Percentiles rank a stretch among this genome's conserved stretches.
phyloP scores from a whole-genome alignment of 352 stramenopile genomes.

The Pythium monospermum region DNA sequence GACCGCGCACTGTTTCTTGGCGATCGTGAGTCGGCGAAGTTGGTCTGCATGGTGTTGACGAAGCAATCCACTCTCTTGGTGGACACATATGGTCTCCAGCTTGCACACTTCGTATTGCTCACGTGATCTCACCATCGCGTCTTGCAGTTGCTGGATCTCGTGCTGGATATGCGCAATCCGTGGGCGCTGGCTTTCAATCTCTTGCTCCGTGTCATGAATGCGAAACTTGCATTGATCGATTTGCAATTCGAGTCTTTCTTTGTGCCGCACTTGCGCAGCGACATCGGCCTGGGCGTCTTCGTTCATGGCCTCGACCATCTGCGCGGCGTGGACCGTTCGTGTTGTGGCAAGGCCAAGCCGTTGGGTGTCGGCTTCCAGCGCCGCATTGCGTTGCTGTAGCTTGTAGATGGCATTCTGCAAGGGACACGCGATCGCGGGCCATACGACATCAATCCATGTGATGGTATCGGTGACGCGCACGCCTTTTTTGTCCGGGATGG shows the following conservation, averaged over 20 bases:
- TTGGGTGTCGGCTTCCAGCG: constrained; percentile 1
- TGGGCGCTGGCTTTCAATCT: constrained; percentile 8
- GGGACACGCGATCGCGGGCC: constrained; percentile 13
- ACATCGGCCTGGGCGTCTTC: constrained; percentile 8
- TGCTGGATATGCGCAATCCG: not conserved
- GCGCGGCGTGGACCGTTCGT: constrained; percentile 2
- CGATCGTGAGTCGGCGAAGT: not conserved
- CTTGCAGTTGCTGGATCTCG: constrained; percentile 2
- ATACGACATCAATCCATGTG: constrained; percentile 20
- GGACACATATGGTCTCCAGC: not conserved
- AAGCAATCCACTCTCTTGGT: constrained; percentile 5
- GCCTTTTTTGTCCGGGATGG: constrained; percentile 19
- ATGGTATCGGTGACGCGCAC: constrained; percentile 11
- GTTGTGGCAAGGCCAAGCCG: not conserved
- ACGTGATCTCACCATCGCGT: not conserved
- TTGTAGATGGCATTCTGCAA: constrained; percentile 23
- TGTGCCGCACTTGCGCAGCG: not conserved
- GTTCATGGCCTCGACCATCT: constrained; percentile 4
- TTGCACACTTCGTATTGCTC: not conserved
- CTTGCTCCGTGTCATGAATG: not conserved
- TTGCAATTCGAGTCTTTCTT: constrained; percentile 5
- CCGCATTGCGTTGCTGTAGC: constrained; percentile 15
- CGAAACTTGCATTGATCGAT: not conserved
- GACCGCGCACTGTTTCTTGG: constrained; percentile 7
- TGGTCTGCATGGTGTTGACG: constrained; percentile 2